Conservation (phyloP, 2,329 filamentous ascomycete species). For the Talaromyces sp. region DNA sequence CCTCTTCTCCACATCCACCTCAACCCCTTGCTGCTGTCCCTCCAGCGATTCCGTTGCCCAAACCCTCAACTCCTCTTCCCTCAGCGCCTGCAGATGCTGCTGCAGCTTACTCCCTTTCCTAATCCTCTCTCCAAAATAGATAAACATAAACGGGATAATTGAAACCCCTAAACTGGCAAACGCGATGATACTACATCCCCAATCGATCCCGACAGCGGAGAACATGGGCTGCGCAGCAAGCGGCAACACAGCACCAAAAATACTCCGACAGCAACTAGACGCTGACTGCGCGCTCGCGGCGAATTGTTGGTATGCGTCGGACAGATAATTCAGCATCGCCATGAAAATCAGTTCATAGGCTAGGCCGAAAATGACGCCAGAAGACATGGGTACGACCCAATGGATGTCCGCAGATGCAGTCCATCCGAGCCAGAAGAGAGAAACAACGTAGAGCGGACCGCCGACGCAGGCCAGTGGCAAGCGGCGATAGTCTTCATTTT, state of each 20-base stretch:
- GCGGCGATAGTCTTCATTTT: conserved; percentile 58
- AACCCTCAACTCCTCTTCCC: conserved; percentile 30
- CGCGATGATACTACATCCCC: conserved; percentile 43
- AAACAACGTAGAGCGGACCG: conserved; percentile 55
- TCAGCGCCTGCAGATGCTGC: conserved; percentile 37
- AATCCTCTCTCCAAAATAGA: conserved; percentile 39
- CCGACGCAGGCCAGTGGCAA: conserved; percentile 68
- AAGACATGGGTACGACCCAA: conserved; percentile 53
- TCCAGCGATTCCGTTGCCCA: conserved; percentile 28
- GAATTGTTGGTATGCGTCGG: conserved; percentile 65
- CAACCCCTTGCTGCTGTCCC: neutral
- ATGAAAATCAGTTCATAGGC: conserved; percentile 63
- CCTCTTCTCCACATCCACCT: neutral
- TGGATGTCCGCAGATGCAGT: conserved; percentile 32
- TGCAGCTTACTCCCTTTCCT: conserved; percentile 43
- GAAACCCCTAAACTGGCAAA: conserved; percentile 40
- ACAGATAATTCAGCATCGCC: conserved; percentile 63
- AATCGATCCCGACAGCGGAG: conserved; percentile 38
- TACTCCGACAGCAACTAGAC: conserved; percentile 50
- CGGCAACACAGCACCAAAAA: conserved; percentile 58
- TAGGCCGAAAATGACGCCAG: conserved; percentile 61
- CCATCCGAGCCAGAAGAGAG: conserved; percentile 49
- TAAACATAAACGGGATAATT: conserved; percentile 43
- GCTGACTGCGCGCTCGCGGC: conserved; percentile 58
- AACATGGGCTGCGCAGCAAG: conserved; percentile 49